Conservation (phyloP, 2,329 filamentous ascomycete genomes). For the Colletotrichum paranaense region DNA sequence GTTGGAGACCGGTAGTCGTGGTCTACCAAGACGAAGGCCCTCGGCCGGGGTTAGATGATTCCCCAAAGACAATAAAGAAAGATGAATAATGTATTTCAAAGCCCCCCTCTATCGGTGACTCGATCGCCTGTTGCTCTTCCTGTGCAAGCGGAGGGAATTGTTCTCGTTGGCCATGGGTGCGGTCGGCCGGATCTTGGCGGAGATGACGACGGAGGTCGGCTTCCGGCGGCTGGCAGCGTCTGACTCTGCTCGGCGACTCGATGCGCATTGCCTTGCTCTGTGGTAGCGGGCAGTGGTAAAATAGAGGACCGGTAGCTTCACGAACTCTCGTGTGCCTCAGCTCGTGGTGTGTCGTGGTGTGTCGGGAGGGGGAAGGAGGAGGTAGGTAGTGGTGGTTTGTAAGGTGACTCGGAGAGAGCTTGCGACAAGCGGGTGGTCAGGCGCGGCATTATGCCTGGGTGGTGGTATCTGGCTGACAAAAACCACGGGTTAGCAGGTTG, state of each 20-base stretch:
- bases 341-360: background rate
- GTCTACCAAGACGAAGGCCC: slow-evolving; percentile 6
- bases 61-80: slow-evolving; percentile 24
- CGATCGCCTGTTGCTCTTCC: background rate
- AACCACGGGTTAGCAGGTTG: background rate
- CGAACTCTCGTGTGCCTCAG: background rate
- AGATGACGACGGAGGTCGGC: background rate
- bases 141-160: background rate
- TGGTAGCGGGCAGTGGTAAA: background rate
- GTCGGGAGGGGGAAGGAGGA: background rate
- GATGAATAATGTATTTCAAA: slow-evolving; percentile 20
- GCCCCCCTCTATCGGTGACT: background rate
- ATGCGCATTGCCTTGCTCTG: background rate
- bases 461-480: background rate
- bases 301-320: background rate
- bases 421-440: slow-evolving; percentile 9
- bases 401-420: slow-evolving; percentile 22
- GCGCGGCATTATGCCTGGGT: background rate
- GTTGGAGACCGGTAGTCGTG: slow-evolving; percentile 7
- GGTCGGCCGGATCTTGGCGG: background rate
- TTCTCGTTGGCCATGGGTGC: background rate
- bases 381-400: background rate
- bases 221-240: background rate
- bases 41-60: slow-evolving; percentile 17
- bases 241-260: background rate